phyloP scores from a whole-genome alignment of 2,329 filamentous ascomycete species.

The Akanthomyces lecanii region DNA sequence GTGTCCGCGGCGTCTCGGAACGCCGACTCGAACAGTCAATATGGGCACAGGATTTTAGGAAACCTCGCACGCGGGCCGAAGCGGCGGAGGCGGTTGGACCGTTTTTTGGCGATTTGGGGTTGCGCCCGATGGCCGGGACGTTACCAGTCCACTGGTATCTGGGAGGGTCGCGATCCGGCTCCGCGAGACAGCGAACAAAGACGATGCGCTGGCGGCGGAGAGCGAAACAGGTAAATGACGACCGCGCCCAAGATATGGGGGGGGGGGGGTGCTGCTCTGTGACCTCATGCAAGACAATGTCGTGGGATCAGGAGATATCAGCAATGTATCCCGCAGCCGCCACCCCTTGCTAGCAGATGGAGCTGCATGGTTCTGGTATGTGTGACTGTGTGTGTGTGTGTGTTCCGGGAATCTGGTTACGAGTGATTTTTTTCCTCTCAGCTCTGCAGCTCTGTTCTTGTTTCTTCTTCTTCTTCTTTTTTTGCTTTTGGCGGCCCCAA shows the following conservation, averaged over 20 bases:
- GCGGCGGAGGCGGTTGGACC: too few relatives aligned
- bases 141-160: not conserved
- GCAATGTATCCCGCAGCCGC: not conserved
- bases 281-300: too few relatives aligned
- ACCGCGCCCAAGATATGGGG: not conserved
- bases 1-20: too few relatives aligned
- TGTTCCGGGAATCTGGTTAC: conserved; percentile 1
- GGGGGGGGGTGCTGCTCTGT: not conserved
- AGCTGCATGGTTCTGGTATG: not conserved
- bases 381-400: too few relatives aligned
- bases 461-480: not conserved
- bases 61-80: too few relatives aligned
- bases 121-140: not conserved
- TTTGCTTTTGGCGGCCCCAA: not conserved
- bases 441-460: not conserved
- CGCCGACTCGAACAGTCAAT: too few relatives aligned
- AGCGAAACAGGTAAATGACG: not conserved
- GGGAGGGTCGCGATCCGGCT: not conserved
- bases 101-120: too few relatives aligned
- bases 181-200: not conserved
- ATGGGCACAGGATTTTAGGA: too few relatives aligned
- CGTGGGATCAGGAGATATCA: not conserved
- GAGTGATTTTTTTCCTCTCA: not conserved
- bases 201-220: not conserved
- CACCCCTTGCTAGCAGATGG: not conserved